phyloP scores from a whole-genome alignment of 75 land plant genomes.

The Sequoiadendron giganteum region DNA sequence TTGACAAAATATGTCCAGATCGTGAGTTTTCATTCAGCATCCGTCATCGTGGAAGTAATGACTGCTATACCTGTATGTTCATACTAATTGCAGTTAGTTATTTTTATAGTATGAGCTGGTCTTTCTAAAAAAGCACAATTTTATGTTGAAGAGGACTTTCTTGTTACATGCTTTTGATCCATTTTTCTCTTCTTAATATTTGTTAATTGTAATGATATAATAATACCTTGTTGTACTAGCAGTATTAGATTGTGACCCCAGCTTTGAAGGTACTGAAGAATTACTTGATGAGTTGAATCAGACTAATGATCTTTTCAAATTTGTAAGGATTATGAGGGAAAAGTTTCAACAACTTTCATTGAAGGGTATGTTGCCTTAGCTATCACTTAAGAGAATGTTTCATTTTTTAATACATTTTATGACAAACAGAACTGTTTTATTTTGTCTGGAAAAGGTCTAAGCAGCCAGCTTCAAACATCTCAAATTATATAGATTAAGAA shows the following conservation, averaged over 20 bases:
- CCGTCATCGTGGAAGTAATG: slow-evolving; percentile 40
- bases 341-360: slow-evolving; percentile 48
- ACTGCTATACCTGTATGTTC: slow-evolving; percentile 50
- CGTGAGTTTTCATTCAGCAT: slow-evolving; percentile 69
- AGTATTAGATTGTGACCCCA: slow-evolving; percentile 71
- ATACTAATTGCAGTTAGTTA: slow-evolving; percentile 3
- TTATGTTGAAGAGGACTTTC: not conserved
- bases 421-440: not conserved
- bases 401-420: not conserved
- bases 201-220: not conserved
- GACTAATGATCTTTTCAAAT: slow-evolving; percentile 67
- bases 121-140: not conserved
- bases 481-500: not conserved
- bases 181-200: not conserved
- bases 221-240: slow-evolving; percentile 13
- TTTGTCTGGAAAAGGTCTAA: not conserved
- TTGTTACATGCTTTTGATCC: no score
- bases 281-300: slow-evolving; percentile 60
- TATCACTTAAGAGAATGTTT: not conserved
- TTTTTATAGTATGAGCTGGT: not conserved
- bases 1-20: slow-evolving; percentile 43
- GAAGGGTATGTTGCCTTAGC: slow-evolving; percentile 12
- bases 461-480: not conserved
- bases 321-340: slow-evolving; percentile 71
- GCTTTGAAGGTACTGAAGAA: slow-evolving; percentile 35